These are phyloP conservation scores for Pichia sp. DNA, from an alignment of 1,139 yeast species.

Conservation along the genomic window DNA sequence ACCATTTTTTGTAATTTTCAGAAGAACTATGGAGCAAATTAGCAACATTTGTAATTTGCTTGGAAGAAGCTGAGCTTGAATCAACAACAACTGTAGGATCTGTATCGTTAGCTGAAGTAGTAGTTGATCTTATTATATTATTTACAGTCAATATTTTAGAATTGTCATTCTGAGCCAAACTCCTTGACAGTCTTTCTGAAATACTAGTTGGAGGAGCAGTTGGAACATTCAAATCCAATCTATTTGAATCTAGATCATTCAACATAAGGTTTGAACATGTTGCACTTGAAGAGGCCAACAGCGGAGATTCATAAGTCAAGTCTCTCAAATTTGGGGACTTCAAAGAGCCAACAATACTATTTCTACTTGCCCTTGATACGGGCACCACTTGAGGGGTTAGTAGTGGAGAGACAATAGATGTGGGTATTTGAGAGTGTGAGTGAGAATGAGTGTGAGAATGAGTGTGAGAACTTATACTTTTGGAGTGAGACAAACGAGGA, in stretches of 20 bases:
- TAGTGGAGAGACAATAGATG: slow-evolving; percentile 23
- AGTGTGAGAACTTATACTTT: slow-evolving; percentile 1
- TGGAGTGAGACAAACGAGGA: too few relatives aligned
- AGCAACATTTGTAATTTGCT: slow-evolving; percentile 21
- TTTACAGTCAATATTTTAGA: neutral
- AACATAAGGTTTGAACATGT: slow-evolving; percentile 4
- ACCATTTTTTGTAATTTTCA: slow-evolving; percentile 28
- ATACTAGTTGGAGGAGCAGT: slow-evolving; percentile 5
- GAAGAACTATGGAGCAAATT: slow-evolving; percentile 26
- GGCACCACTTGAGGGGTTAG: slow-evolving; percentile 24
- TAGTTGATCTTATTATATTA: neutral
- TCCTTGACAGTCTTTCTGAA: slow-evolving; percentile 7
- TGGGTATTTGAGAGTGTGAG: slow-evolving; percentile 12
- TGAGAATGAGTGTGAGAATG: neutral
- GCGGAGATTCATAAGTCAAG: slow-evolving; percentile 27
- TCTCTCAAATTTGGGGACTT: slow-evolving; percentile 22
- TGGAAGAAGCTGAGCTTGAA: neutral
- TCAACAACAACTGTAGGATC: neutral
- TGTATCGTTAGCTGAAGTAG: neutral
- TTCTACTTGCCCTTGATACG: slow-evolving; percentile 5
- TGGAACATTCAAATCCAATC: slow-evolving; percentile 21
- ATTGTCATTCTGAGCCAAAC: neutral
- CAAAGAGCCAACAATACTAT: slow-evolving; percentile 11
- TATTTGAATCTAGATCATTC: slow-evolving; percentile 26
- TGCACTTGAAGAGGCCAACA: slow-evolving; percentile 17